Evolutionary conservation across 2,329 filamentous ascomycete species (phyloP), one percentile per base, ranked within the genome.

Genomic region (Thielaviopsis musarum): DNA sequence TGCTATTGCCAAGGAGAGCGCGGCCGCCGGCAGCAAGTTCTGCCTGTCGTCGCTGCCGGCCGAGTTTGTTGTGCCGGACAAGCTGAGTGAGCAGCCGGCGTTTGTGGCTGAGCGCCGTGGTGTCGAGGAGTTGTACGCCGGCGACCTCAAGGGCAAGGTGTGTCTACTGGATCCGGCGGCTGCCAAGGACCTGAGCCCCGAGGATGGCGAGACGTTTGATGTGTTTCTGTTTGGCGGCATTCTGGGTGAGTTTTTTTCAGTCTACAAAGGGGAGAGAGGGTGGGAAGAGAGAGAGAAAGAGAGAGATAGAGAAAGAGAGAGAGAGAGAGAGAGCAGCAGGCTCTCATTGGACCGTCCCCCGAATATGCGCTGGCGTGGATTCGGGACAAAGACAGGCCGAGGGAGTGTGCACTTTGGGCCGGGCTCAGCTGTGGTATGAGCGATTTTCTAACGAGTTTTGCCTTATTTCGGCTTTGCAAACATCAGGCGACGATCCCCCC

Each of bases 191-290:
- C 72, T 98, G 66, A 81, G 79, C 54, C 93, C 93, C 0, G 83
- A 86, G 61, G 93, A 98, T 72, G 88, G 83, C 22, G 81, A 87
- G 38, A 73, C 70, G 2, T 98, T 98, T 71, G 88, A 95, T 67
- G 85, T 88, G 10, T 98, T 97, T 69, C 74, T 98, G 53, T 98
- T 98, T 73, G 93, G 93, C 53, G 93, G 93, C 15, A 98, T 98
- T 67, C 74, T 98, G 63, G 93, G 90, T 93, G 75, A 68, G 76
- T 70, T 59, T 34, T 12, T 15, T 12, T 28, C 10, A 38, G n/a
- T 10, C 21, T 22, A 21, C 22, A 28, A 38, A 56, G 9, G 54
- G n/a, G 22, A 56, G 19, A 17, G 22, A 51, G 56, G n/a, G n/a
- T n/a, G n/a, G n/a, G n/a, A n/a, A n/a, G n/a, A n/a, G 17, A 21